Conservation (phyloP, 2,329 filamentous ascomycete genomes). For the Penicillium italicum region DNA sequence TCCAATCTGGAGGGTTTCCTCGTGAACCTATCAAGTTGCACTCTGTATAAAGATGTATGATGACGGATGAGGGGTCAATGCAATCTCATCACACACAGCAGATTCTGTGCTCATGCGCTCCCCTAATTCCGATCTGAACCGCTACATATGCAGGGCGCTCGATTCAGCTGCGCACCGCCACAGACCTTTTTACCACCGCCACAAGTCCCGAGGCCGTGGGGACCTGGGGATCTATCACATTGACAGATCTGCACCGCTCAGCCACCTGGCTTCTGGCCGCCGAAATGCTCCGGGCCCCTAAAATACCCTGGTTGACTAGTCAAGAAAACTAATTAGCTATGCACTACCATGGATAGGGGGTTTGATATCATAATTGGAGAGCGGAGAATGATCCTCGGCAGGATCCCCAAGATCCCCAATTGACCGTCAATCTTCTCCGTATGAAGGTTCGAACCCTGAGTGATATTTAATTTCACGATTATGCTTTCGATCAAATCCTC, state of each 20-base stretch:
- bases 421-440: background rate
- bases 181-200: slow-evolving; percentile 13
- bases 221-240: slow-evolving; percentile 18
- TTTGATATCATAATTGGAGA: background rate
- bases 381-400: background rate
- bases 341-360: slow-evolving; percentile 3
- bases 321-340: background rate
- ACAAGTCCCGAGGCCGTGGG: slow-evolving; percentile 10
- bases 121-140: slow-evolving; percentile 20
- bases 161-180: slow-evolving; percentile 20
- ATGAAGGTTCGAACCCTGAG: background rate
- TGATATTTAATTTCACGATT: background rate
- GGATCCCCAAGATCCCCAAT: background rate
- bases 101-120: background rate
- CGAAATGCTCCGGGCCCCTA: slow-evolving; percentile 17
- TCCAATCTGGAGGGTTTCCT: background rate
- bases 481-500: background rate
- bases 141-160: slow-evolving; percentile 2
- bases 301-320: slow-evolving; percentile 11
- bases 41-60: slow-evolving; percentile 8
- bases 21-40: background rate
- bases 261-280: slow-evolving; percentile 9
- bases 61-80: slow-evolving; percentile 18
- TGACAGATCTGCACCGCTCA: slow-evolving; percentile 6
- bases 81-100: slow-evolving; percentile 19